Evolutionary conservation across 768 basidiomycete species (phyloP).

Genomic region (Suillus weaverae): DNA sequence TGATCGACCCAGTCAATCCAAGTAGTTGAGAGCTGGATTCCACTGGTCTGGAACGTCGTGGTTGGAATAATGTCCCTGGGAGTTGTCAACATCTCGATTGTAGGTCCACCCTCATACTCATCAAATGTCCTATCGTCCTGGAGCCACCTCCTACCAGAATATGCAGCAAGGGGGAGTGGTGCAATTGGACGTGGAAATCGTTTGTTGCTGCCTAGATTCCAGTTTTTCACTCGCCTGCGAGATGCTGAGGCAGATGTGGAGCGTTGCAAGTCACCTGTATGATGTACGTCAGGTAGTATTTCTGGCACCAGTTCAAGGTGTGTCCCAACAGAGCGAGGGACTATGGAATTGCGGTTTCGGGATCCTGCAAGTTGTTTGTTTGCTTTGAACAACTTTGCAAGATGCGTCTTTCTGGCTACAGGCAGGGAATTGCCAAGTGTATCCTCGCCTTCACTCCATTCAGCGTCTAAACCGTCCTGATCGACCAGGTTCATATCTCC

Average conservation of each 20-base stretch:
- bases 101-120: neutral
- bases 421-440: fast-evolving
- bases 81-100: neutral
- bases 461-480: neutral
- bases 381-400: neutral
- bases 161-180: neutral
- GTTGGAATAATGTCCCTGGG: neutral
- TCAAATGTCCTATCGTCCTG: neutral
- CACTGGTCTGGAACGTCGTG: neutral
- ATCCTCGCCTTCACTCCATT: neutral
- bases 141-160: neutral
- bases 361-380: neutral
- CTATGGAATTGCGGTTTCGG: neutral
- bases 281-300: no score
- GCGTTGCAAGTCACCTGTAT: neutral
- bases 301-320: neutral
- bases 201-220: neutral
- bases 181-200: neutral
- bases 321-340: neutral
- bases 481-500: neutral
- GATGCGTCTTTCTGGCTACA: fast-evolving
- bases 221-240: neutral
- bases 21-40: neutral
- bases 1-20: neutral
- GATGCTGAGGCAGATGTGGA: neutral